Base-by-base conservation (phyloP, 208 protist species). In the Trypanosoma vivax region DNA sequence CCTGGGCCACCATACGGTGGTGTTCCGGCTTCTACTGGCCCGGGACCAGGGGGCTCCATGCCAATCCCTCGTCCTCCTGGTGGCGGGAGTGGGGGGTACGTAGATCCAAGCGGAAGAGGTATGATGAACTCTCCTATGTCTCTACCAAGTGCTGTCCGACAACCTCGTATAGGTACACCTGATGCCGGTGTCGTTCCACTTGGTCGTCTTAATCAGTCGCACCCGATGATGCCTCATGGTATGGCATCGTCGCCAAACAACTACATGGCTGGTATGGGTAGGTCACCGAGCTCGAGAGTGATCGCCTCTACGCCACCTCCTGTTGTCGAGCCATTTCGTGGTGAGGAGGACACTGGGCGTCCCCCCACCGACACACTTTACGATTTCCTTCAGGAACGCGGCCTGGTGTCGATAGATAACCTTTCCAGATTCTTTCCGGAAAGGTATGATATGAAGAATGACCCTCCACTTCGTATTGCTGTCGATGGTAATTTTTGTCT, bases 401-500 rank as follows among this genome's bases (percentile, higher is more conserved):
- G 63, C 23, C 63, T 90, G 34, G 70, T 80, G 27, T 71, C 80
- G 52, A 66, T 71, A 35, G 43, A 48, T 35, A 58, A 49, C 13
- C 58, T 89, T 21, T 40, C 19, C 13, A 60, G 51, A 24, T 80
- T 85, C 56, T 76, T 83, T 35, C 72, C 76, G 13, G 49, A 58
- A 35, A 58, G 50, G 46, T 73, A 70, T 66, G 64, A 77, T 70
- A 21, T 53, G 5, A 64, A 69, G 50, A 55, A 49, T 27, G 60
- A 69, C 46, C 60, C 63, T 23, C 66, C 61, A 29, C 34, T 83
- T n/a, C 71, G 54, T 23, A 83, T 92, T 33, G 82, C 79, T 14
- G 60, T 93, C 21, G 86, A 93, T 60, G 85, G 72, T 48, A 88
- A 90, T 54, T 84, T 79, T 62, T 73, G 83, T 58, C 57, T 93